Evolutionary conservation across 2,329 filamentous ascomycete species (phyloP).

Genomic region (Exophiala xenobiotica): DNA sequence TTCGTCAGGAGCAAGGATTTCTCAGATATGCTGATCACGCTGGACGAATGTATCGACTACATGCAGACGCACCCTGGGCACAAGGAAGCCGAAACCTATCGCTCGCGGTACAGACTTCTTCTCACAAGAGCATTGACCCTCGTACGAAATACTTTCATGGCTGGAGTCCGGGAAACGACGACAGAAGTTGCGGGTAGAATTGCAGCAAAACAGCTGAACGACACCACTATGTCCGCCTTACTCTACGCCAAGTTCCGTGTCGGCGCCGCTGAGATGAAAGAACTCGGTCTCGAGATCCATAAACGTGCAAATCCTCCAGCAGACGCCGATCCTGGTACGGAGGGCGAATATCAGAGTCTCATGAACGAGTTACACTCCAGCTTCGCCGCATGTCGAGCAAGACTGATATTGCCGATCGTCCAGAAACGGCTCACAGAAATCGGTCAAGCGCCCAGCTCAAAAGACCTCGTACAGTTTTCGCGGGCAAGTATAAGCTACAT

Average conservation of each 20-base stretch:
- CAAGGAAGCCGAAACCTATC: slow-evolving; percentile 82
- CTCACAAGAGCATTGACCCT: slow-evolving; percentile 68
- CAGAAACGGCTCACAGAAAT: slow-evolving; percentile 59
- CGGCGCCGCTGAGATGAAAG: slow-evolving; percentile 64
- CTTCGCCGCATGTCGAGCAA: slow-evolving; percentile 59
- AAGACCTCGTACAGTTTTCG: slow-evolving; percentile 65
- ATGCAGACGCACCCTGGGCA: slow-evolving; percentile 85
- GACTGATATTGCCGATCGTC: slow-evolving; percentile 61
- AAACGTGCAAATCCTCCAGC: slow-evolving; percentile 62
- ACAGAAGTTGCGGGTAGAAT: slow-evolving; percentile 63
- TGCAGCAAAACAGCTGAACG: slow-evolving; percentile 66
- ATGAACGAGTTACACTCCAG: slow-evolving; percentile 66
- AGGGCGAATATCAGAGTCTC: slow-evolving; percentile 65
- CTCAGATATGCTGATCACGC: slow-evolving; percentile 78
- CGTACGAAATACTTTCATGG: slow-evolving; percentile 66
- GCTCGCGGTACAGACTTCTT: slow-evolving; percentile 80
- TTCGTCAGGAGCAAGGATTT: slow-evolving; percentile 83
- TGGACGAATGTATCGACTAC: slow-evolving; percentile 89
- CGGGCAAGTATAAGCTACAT: slow-evolving; percentile 65
- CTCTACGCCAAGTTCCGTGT: slow-evolving; percentile 71
- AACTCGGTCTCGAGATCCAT: slow-evolving; percentile 66
- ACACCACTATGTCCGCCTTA: slow-evolving; percentile 69
- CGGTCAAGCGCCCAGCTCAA: slow-evolving; percentile 58
- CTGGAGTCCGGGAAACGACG: slow-evolving; percentile 61
- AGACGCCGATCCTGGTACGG: slow-evolving; percentile 57